Evolutionary conservation across 371 early-diverging fungal genomes (phyloP).

Genomic region (Conidiobolus incongruus): DNA sequence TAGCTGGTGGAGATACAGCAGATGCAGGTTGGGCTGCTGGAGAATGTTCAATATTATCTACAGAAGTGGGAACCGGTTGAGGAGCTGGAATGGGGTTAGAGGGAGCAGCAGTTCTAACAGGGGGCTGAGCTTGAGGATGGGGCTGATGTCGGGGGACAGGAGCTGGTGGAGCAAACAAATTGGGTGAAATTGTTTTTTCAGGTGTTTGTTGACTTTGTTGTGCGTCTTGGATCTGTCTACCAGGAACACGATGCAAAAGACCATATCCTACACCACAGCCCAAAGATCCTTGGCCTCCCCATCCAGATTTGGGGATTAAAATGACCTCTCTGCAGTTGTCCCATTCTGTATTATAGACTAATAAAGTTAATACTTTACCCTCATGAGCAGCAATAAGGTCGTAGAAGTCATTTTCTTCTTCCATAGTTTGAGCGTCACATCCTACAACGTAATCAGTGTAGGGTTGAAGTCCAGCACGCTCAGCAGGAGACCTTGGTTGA

Average conservation of each 20-base stretch:
- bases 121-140: no score
- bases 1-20: no score
- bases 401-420: slow-evolving; percentile 34
- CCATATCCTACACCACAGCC: slow-evolving; percentile 51
- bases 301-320: slow-evolving; percentile 38
- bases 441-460: slow-evolving; percentile 41
- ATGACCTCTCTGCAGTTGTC: slow-evolving; percentile 39
- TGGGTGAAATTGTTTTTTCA: no score
- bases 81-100: no score
- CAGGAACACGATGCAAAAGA: slow-evolving; percentile 2
- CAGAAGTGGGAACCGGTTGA: no score
- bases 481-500: slow-evolving; percentile 33
- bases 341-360: slow-evolving; percentile 33
- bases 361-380: slow-evolving; percentile 26
- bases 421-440: slow-evolving; percentile 23
- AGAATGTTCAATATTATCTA: no score
- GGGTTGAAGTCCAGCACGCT: slow-evolving; percentile 28
- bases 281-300: slow-evolving; percentile 41
- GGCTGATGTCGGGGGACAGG: no score
- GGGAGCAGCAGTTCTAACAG: no score
- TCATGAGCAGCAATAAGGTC: slow-evolving; percentile 23
- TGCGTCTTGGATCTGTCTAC: no score
- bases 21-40: no score
- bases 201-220: no score
- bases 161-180: no score